Base-by-base conservation (phyloP, 2,329 filamentous ascomycete species). In the Capronia coronata region DNA sequence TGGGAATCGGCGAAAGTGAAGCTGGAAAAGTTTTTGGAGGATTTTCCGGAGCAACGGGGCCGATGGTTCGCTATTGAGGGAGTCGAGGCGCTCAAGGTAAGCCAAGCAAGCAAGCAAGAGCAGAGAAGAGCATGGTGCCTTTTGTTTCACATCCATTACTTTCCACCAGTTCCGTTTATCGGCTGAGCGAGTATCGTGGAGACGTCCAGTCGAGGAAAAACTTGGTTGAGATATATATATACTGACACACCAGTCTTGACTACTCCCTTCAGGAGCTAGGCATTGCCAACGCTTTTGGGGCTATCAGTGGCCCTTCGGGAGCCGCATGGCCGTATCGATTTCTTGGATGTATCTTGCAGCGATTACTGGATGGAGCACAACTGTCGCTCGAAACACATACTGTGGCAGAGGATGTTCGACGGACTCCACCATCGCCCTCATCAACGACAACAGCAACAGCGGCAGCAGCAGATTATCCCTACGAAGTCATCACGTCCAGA, bases 241-340 rank as follows among this genome's bases (percentile, higher is more conserved):
- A n/a, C n/a, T n/a, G n/a, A n/a, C n/a, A n/a, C n/a, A n/a, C n/a
- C n/a, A n/a, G n/a, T n/a, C n/a, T n/a, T n/a, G n/a, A n/a, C n/a
- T n/a, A n/a, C 55, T 34, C 46, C 16, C 9, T 16, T 5, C 18
- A 58, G 56, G 48, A 47, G 47, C 49, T 51, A 14, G 61, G 60
- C 5, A 52, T 58, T 27, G 49, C 57, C 25, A 51, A 51, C 16
- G 44, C 51, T 11, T 42, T 45, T 30, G 43, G 49, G 6, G 43
- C 38, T 34, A 51, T 51, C 19, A 51, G 44, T n/a, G 50, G 64
- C 14, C 62, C 63, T 7, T 62, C 64, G 2, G 64, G 64, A 10
- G 65, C 64, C 1, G 52, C 66, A 2, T 68, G 65, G 66, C 66
- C 67, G 23, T 69, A 69, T 54, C 62, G 61, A 8, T 58, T 69